A percentile compares a stretch with the other conserved stretches of the same genome.
Evolutionary conservation across 1,139 yeast species (phyloP).

Genomic region (Komagataea norvegica): DNA sequence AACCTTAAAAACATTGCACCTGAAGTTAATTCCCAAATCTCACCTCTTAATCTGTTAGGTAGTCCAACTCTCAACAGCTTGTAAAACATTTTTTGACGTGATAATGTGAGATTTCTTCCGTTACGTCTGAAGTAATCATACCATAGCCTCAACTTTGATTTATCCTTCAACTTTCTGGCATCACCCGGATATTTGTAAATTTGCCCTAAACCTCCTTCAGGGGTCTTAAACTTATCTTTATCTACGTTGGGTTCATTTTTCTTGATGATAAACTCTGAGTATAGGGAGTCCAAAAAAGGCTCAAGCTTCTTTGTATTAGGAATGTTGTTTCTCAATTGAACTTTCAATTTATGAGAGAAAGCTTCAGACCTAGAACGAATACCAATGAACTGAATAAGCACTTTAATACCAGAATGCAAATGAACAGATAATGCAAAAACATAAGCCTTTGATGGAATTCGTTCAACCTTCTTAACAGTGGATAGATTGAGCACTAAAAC

Average conservation of each 20-base stretch:
- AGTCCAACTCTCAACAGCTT: conserved; percentile 84
- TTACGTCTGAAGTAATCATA: conserved; percentile 79
- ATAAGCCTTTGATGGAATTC: conserved; percentile 70
- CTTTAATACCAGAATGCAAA: conserved; percentile 60
- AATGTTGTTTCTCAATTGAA: conserved; percentile 58
- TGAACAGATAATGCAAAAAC: conserved; percentile 75
- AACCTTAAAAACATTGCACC: conserved; percentile 80
- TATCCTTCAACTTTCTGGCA: conserved; percentile 69
- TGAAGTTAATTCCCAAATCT: conserved; percentile 88
- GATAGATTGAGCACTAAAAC: conserved; percentile 69
- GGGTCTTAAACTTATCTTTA: conserved; percentile 46
- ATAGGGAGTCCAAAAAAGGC: conserved; percentile 66
- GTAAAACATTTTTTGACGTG: conserved; percentile 72
- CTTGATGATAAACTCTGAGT: conserved; percentile 76
- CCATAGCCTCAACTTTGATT: conserved; percentile 88
- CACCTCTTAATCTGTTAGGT: conserved; percentile 91
- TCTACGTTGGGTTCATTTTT: conserved; percentile 46
- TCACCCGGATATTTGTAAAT: conserved; percentile 87
- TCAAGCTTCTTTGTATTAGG: conserved; percentile 57
- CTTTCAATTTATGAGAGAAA: conserved; percentile 67
- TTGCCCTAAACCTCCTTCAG: conserved; percentile 83
- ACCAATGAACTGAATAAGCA: conserved; percentile 74
- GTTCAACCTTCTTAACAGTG: conserved; percentile 78
- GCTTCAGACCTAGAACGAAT: conserved; percentile 73
- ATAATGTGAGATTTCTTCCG: conserved; percentile 77